phyloP scores from a whole-genome alignment of 352 stramenopile species.

The Phytophthora quininea region DNA sequence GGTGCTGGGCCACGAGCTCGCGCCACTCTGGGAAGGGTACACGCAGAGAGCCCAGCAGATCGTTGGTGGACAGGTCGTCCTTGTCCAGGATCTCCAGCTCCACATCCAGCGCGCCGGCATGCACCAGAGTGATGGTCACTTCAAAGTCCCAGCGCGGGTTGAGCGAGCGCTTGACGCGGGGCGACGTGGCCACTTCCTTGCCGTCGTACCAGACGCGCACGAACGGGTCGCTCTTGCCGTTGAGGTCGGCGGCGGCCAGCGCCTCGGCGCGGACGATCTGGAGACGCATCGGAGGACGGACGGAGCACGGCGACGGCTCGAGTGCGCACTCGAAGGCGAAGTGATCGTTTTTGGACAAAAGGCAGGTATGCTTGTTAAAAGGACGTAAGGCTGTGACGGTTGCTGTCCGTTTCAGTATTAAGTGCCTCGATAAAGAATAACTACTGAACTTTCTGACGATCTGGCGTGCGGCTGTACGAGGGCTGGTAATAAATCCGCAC shows the following conservation, averaged over 20 bases:
- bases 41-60: constrained; percentile 69
- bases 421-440: too few species aligned
- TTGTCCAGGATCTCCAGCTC: constrained; percentile 77
- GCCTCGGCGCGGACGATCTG: constrained; percentile 82
- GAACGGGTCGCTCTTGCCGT: constrained; percentile 77
- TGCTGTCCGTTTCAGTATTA: too few species aligned
- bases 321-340: constrained; percentile 1
- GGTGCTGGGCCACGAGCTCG: constrained; percentile 46
- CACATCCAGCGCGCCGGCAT: constrained; percentile 65
- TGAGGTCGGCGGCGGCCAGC: constrained; percentile 62
- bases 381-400: too few species aligned
- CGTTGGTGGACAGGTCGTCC: constrained; percentile 73
- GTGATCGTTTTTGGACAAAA: constrained; percentile 3
- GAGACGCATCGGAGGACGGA: constrained; percentile 46
- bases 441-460: too few species aligned
- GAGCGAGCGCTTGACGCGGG: constrained; percentile 69
- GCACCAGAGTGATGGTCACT: constrained; percentile 59
- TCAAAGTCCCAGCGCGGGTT: constrained; percentile 81
- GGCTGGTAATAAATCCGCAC: too few species aligned
- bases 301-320: background rate
- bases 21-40: constrained; percentile 78
- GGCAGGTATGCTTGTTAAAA: background rate
- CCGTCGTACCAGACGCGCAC: constrained; percentile 78
- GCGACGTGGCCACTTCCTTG: constrained; percentile 72
- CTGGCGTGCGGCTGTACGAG: too few species aligned